phyloP scores from a whole-genome alignment of 306 rosid genomes.

The Senna siamea region DNA sequence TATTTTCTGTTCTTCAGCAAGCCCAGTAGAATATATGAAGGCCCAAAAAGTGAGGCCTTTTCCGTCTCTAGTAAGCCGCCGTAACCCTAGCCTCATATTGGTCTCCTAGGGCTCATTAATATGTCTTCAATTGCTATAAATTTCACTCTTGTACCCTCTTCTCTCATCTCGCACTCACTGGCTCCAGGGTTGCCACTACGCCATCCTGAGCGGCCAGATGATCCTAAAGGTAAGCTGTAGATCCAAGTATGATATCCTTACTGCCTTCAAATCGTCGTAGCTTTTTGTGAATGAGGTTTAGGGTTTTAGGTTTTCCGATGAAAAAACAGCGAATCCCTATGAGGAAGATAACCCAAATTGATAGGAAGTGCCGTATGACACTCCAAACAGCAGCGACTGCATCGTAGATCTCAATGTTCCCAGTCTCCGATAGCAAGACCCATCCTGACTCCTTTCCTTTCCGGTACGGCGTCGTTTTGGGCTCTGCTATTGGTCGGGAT shows the following conservation, averaged over 20 bases:
- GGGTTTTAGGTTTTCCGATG: not conserved
- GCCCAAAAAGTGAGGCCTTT: not conserved
- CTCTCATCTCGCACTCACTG: not conserved
- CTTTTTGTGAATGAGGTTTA: not conserved
- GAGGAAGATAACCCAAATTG: slow-evolving; percentile 77
- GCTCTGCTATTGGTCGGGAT: slow-evolving; percentile 43
- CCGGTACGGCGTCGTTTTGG: slow-evolving; percentile 23
- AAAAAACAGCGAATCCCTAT: slow-evolving; percentile 40
- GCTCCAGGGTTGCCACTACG: not conserved
- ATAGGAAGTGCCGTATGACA: slow-evolving; percentile 99
- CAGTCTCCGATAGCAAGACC: slow-evolving; percentile 40
- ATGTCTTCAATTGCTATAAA: not conserved
- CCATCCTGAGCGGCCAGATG: not conserved
- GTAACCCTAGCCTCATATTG: not conserved
- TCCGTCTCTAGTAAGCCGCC: too few relatives aligned
- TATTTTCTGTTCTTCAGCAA: too few relatives aligned
- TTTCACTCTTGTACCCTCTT: not conserved
- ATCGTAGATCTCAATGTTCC: not conserved
- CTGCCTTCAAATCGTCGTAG: too few relatives aligned
- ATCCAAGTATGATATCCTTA: too few relatives aligned
- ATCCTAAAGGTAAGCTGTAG: not conserved
- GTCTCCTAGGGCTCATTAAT: not conserved
- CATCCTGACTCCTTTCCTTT: slow-evolving; percentile 25
- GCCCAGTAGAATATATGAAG: not conserved
- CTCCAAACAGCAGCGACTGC: slow-evolving; percentile 56